Percentiles rank a stretch among this genome's conserved stretches.
Evolutionary conservation across 345 rosid genomes (phyloP).

Genomic region (Eutrema japonicum): DNA sequence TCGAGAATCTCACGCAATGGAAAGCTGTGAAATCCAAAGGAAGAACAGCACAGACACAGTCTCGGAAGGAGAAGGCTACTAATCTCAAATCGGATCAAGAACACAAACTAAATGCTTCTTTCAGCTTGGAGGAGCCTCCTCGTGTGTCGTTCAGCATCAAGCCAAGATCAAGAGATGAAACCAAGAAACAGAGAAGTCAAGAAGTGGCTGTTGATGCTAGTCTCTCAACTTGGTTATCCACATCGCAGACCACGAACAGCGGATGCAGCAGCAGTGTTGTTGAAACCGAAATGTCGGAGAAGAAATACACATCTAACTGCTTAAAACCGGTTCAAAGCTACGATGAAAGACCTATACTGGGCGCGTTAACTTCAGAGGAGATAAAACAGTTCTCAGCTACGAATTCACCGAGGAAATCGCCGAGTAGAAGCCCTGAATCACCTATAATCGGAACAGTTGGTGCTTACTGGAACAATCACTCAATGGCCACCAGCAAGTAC

Average conservation of each 20-base stretch:
- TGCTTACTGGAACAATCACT: conserved; percentile 66
- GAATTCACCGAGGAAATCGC: conserved; percentile 75
- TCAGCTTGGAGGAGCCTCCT: conserved; percentile 50
- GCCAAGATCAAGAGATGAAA: conserved; percentile 45
- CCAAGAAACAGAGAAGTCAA: conserved; percentile 50
- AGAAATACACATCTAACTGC: conserved; percentile 46
- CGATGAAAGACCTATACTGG: conserved; percentile 84
- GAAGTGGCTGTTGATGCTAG: conserved; percentile 85
- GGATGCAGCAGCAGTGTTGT: conserved; percentile 36
- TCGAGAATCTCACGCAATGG: conserved; percentile 93
- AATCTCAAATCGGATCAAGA: conserved; percentile 43
- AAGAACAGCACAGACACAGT: conserved; percentile 41
- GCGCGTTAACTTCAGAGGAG: conserved; percentile 80
- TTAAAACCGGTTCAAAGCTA: conserved; percentile 57
- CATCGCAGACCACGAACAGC: conserved; percentile 44
- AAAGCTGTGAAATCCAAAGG: conserved; percentile 78
- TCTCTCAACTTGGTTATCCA: conserved; percentile 88
- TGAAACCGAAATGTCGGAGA: conserved; percentile 25
- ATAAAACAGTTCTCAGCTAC: conserved; percentile 74
- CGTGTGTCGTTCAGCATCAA: conserved; percentile 49
- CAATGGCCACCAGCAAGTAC: conserved; percentile 53
- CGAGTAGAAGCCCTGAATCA: conserved; percentile 75
- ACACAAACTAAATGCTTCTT: conserved; percentile 40
- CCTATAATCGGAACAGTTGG: conserved; percentile 87
- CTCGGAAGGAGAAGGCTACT: conserved; percentile 62